A percentile compares a stretch with the other conserved stretches of the same genome.
phyloP scores from a whole-genome alignment of 345 rosid genomes.

The Lumnitzera littorea region DNA sequence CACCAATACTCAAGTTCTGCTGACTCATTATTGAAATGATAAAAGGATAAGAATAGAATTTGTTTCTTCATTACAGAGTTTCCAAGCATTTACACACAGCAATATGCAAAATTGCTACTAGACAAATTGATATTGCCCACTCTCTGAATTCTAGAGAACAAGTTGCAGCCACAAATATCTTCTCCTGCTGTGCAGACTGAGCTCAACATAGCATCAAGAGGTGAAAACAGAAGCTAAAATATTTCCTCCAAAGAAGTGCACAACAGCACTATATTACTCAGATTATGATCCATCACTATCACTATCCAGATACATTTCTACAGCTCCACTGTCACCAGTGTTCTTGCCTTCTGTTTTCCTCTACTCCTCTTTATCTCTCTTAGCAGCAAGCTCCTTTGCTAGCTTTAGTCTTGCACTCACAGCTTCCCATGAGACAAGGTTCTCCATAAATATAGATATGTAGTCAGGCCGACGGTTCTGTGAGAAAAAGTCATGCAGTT shows the following conservation, averaged over 20 bases:
- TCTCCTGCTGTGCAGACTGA: neutral
- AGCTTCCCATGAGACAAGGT: conserved; percentile 91
- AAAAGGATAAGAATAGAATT: too few relatives aligned
- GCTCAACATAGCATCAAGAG: neutral
- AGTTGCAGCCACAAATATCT: neutral
- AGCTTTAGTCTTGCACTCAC: conserved; percentile 57
- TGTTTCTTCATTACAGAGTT: too few relatives aligned
- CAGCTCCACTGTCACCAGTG: conserved; percentile 19
- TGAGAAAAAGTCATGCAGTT: neutral
- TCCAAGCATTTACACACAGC: too few relatives aligned
- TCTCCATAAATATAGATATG: conserved; percentile 59
- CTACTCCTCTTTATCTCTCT: conserved; percentile 60
- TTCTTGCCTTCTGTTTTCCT: conserved; percentile 24
- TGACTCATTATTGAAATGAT: too few relatives aligned
- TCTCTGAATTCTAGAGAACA: neutral
- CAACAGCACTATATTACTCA: conserved; percentile 16
- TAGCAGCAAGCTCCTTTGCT: conserved; percentile 52
- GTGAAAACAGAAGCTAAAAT: neutral
- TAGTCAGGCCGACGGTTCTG: conserved; percentile 70
- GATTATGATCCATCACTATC: conserved; percentile 38
- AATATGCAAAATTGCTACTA: too few relatives aligned
- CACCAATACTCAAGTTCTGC: too few relatives aligned
- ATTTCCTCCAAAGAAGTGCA: too few relatives aligned
- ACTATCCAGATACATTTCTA: conserved; percentile 23
- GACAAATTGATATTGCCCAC: too few relatives aligned